These are phyloP conservation scores for Carpinus fangiana DNA, from an alignment of 306 rosid species.

Conservation along the genomic window DNA sequence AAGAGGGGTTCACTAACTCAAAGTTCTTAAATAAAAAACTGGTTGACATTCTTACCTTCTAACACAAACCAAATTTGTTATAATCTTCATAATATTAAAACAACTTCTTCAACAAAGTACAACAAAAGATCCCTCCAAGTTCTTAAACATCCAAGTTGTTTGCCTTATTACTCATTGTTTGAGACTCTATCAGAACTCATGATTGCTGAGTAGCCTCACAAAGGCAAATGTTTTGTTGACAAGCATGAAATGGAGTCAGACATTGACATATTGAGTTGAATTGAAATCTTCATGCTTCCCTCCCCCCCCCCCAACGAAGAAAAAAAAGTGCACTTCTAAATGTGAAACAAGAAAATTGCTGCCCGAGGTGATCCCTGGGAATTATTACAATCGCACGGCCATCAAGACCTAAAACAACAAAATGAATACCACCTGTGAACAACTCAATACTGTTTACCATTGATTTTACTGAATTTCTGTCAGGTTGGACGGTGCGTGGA, in stretches of 20 bases:
- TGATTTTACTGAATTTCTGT: conserved; percentile 21
- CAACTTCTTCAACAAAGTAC: no score
- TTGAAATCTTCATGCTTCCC: not conserved
- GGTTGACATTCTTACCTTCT: no score
- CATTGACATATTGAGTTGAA: no score
- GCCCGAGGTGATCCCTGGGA: not conserved
- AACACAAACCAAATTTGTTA: no score
- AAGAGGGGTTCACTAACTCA: no score
- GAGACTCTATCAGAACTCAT: not conserved
- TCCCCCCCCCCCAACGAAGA: no score
- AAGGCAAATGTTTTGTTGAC: not conserved
- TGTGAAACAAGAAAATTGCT: not conserved
- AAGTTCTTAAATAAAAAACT: no score
- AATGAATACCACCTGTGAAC: not conserved
- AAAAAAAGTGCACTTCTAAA: no score
- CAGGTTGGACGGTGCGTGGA: conserved; percentile 98
- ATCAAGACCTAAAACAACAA: not conserved
- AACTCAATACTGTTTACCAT: not conserved
- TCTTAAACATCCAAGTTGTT: no score
- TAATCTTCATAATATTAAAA: no score
- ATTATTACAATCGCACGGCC: not conserved
- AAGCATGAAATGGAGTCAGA: not conserved
- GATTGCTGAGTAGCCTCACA: not conserved
- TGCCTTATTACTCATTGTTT: not conserved
- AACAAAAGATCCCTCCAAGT: no score